Evolutionary conservation across 2,329 filamentous ascomycete genomes (phyloP), one percentile per base, ranked within the genome.

Genomic region (Xylariaceae sp.): DNA sequence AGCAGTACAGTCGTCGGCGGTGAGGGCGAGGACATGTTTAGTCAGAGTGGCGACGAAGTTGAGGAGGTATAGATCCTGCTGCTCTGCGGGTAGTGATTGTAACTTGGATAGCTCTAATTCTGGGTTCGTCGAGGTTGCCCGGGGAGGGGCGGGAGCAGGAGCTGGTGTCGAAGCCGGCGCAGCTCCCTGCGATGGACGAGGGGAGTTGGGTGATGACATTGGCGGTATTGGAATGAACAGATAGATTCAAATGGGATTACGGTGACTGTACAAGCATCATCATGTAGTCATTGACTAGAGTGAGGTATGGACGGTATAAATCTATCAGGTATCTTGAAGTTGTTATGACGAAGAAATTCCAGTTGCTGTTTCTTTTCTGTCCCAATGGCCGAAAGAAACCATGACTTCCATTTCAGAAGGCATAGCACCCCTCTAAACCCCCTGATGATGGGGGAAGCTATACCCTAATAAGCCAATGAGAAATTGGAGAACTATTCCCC

Each of bases 21-120:
- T 79, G 37, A 97, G 78, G 14, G 73, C 73, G 43, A 83, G 76
- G 36, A 95, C 86, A 75, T 96, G 87, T 56, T 85, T 86, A 52
- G 83, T 85, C 45, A 98, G 76, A 49, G 86, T 82, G 22, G 90
- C 86, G 27, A 91, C 86, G 64, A 94, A 96, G 21, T 85, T 94
- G 49, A 98, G 77, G 52, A 98, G 79, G 67, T 93, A 94, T 11
- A 98, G 80, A 61, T 96, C 91, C 69, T 98, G 93, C 67, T 98
- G 93, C 70, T 98, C 93, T 43, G 88, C 82, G 35, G 92, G 88
- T 37, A 97, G 80, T 42, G 87, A 79, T 67, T 95, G 86, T 38
- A 98, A 83, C 75, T 95, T 95, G 60, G 83, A 73, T 56, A 95
- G 72, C 64, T 98, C 91, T 65, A 98, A 86, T 73, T 95, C 87